Evolutionary conservation across 331 rosid species (phyloP).

Genomic region (Telfairia occidentalis): DNA sequence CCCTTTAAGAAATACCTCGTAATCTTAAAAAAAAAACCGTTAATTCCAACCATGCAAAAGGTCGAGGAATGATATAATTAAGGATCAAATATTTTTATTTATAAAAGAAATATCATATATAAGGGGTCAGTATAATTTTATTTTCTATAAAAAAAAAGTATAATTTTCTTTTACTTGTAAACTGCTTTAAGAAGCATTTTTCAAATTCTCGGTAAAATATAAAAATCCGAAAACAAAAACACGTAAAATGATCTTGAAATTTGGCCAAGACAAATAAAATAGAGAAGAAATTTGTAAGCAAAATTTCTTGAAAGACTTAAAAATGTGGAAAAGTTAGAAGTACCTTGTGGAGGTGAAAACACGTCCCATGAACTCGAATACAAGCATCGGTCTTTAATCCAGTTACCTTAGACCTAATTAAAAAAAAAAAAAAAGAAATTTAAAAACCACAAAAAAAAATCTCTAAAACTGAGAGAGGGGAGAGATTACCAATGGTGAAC

Average conservation of each 20-base stretch:
- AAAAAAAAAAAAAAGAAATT: background rate
- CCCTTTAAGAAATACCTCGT: background rate
- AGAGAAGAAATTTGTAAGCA: background rate
- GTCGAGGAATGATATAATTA: background rate
- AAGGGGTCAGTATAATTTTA: background rate
- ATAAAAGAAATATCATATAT: too few relatives aligned
- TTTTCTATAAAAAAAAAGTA: too few relatives aligned
- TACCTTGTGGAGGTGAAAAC: conserved; percentile 78
- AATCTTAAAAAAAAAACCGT: too few relatives aligned
- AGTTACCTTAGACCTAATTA: conserved; percentile 34
- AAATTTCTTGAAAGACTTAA: background rate
- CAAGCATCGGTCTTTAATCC: conserved; percentile 42
- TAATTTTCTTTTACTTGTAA: too few relatives aligned
- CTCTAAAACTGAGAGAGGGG: background rate
- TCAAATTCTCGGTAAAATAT: too few relatives aligned
- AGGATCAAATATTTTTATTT: too few relatives aligned
- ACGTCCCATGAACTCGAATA: conserved; percentile 52
- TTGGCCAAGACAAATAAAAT: too few relatives aligned
- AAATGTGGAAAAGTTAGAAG: background rate
- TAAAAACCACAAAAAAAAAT: background rate
- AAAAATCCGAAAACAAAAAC: background rate
- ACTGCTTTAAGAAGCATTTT: too few relatives aligned
- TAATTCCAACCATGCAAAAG: background rate
- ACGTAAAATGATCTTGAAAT: too few relatives aligned
- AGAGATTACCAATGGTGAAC: conserved; percentile 46